phyloP scores from a whole-genome alignment of 2,329 filamentous ascomycete species.

The Didymella keratinophila region DNA sequence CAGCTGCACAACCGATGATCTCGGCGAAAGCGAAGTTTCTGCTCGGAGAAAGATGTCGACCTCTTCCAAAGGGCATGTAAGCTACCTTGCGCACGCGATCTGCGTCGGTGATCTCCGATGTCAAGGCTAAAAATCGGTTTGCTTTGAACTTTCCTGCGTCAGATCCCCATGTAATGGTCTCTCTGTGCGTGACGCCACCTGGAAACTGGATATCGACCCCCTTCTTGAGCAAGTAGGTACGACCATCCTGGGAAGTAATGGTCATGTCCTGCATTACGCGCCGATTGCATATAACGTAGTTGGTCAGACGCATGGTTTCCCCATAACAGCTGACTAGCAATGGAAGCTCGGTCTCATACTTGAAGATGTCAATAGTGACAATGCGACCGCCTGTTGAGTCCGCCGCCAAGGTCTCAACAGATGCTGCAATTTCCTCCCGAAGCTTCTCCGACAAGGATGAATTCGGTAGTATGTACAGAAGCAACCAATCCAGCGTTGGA shows the following conservation, averaged over 20 bases:
- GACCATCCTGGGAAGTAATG: background rate
- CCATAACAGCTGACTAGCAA: slow-evolving; percentile 2
- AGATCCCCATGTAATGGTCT: background rate
- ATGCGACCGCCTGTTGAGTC: background rate
- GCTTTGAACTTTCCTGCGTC: background rate
- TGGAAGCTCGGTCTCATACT: background rate
- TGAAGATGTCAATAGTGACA: background rate
- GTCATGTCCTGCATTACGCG: background rate
- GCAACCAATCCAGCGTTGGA: slow-evolving; percentile 1
- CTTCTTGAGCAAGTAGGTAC: slow-evolving; percentile 1
- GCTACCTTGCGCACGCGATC: background rate
- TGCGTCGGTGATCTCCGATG: background rate
- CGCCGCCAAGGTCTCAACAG: background rate
- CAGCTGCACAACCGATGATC: slow-evolving; percentile 3
- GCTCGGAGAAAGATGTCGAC: slow-evolving; percentile 1
- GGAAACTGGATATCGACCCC: background rate
- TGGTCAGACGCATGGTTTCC: background rate
- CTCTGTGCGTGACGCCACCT: slow-evolving; percentile 4
- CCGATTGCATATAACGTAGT: background rate
- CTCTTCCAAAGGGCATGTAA: slow-evolving; percentile 3
- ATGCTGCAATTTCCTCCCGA: background rate
- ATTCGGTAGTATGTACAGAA: slow-evolving; percentile 1
- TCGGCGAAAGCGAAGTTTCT: slow-evolving; percentile 7
- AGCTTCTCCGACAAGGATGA: background rate
- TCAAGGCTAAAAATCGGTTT: background rate